Evolutionary conservation across 2,329 filamentous ascomycete genomes (phyloP).

Genomic region (Fusarium secorum): DNA sequence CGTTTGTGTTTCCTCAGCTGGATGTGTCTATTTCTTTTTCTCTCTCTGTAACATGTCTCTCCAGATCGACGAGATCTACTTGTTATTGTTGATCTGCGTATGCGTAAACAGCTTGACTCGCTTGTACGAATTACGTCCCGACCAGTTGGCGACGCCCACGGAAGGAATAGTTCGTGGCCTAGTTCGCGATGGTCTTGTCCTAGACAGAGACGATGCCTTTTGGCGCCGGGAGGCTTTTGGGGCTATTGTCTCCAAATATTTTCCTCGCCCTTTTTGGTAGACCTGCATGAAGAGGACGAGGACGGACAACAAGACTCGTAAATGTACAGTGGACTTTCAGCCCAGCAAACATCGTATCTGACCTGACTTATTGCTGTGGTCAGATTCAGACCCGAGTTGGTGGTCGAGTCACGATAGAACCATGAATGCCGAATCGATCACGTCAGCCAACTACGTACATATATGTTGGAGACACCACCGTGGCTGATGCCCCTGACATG

Average conservation of each 20-base stretch:
- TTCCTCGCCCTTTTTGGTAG: neutral
- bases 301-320: neutral
- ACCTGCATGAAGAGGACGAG: neutral
- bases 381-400: conserved; percentile 12
- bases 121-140: neutral
- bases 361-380: neutral
- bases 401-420: conserved; percentile 2
- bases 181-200: neutral
- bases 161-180: neutral
- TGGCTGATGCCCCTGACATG: neutral
- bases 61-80: neutral
- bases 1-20: conserved; percentile 1
- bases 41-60: neutral
- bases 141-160: neutral
- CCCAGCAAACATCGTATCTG: neutral
- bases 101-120: conserved; percentile 4
- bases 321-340: neutral
- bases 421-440: conserved; percentile 26
- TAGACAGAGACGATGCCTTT: conserved; percentile 10
- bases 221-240: conserved; percentile 20
- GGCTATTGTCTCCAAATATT: conserved; percentile 10
- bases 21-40: neutral
- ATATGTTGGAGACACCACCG: neutral
- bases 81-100: neutral
- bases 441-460: conserved; percentile 20